Evolutionary conservation across 73 alveolate species (phyloP).

Genomic region (Urostyla sp.): DNA sequence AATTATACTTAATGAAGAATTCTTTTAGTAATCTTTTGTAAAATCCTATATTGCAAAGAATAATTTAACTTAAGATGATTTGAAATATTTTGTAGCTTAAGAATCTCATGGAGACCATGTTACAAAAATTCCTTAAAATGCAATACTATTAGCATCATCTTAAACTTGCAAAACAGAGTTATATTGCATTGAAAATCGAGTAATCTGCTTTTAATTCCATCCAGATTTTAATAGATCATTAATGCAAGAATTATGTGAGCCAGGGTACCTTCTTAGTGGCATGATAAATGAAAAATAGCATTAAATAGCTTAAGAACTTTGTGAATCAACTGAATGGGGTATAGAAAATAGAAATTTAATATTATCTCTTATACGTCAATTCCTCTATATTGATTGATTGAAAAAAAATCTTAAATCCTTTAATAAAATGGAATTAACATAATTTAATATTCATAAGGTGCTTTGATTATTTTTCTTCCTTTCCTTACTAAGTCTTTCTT

Average conservation of each 20-base stretch:
- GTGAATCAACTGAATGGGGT: not conserved
- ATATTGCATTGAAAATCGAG: conserved; percentile 24
- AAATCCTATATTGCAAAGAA: not conserved
- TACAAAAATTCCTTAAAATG: conserved; percentile 10
- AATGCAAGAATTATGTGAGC: not conserved
- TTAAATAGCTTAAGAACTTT: too few species aligned
- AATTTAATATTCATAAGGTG: too few species aligned
- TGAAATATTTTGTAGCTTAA: not conserved
- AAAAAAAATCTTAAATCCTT: too few species aligned
- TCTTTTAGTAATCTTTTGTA: conserved; percentile 5
- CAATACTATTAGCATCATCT: conserved; percentile 2
- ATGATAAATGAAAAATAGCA: too few species aligned
- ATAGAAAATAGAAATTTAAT: conserved; percentile 23
- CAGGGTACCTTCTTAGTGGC: too few species aligned
- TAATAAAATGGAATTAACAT: too few species aligned
- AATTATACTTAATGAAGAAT: not conserved
- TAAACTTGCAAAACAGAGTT: conserved; percentile 18
- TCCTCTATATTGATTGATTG: too few species aligned
- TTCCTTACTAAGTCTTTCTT: too few species aligned
- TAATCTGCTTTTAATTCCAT: conserved; percentile 33
- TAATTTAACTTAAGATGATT: not conserved
- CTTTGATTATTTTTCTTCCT: too few species aligned
- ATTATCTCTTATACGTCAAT: conserved; percentile 10
- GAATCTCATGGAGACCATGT: conserved; percentile 47
- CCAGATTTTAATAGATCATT: conserved; percentile 32